Conservation (phyloP, 78 protist species). For the Dictyostelium citrinum region DNA sequence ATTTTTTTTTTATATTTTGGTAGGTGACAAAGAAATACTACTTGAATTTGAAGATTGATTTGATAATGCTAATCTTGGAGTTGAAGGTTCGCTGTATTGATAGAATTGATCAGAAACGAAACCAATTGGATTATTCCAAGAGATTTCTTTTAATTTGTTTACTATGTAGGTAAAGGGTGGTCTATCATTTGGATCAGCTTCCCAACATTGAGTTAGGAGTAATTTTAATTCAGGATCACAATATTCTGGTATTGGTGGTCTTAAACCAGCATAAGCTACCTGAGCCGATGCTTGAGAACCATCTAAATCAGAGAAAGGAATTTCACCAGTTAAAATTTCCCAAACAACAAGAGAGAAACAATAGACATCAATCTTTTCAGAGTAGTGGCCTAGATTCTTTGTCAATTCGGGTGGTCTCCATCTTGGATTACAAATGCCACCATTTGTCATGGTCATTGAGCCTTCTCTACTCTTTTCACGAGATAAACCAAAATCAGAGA, state of each 20-base stretch:
- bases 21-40: neutral
- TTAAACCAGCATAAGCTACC: constrained; percentile 58
- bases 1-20: neutral
- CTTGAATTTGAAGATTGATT: neutral
- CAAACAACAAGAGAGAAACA: constrained; percentile 66
- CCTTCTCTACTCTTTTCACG: constrained; percentile 58
- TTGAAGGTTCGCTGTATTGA: constrained; percentile 13
- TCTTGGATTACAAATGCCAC: constrained; percentile 69
- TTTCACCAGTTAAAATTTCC: constrained; percentile 65
- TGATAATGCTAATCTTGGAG: neutral
- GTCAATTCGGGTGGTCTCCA: constrained; percentile 79
- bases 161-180: constrained; percentile 15
- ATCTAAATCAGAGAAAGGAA: constrained; percentile 67
- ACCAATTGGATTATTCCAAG: constrained; percentile 66
- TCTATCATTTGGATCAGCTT: constrained; percentile 35
- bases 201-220: constrained; percentile 56
- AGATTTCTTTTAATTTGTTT: constrained; percentile 44
- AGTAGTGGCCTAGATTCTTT: constrained; percentile 46
- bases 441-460: constrained; percentile 70
- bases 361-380: constrained; percentile 62
- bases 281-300: constrained; percentile 75
- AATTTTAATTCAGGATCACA: constrained; percentile 28
- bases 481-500: constrained; percentile 45
- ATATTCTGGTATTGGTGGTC: constrained; percentile 41
- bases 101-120: constrained; percentile 15